Percentiles rank a stretch among this genome's conserved stretches.
Conservation (phyloP, 352 stramenopile species). For the Globisporangium spiculum region DNA sequence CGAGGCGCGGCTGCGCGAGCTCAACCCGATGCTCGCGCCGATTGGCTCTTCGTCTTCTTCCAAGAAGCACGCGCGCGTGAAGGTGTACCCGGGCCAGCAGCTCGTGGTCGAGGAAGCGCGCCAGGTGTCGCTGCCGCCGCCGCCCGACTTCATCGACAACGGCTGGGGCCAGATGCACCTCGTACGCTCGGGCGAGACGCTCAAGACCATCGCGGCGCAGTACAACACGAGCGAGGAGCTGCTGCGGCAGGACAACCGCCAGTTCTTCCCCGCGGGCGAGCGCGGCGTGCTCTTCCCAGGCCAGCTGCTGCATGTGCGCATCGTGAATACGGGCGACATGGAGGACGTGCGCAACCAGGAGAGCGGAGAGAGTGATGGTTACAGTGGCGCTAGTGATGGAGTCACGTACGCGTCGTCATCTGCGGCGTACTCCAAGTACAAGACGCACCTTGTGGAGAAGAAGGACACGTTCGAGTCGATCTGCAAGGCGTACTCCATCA, state of each 20-base stretch:
- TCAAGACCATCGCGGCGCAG: slow-evolving; percentile 59
- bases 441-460: slow-evolving; percentile 48
- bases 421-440: slow-evolving; percentile 61
- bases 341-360: slow-evolving; percentile 24
- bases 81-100: slow-evolving; percentile 72
- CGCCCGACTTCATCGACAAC: slow-evolving; percentile 76
- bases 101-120: slow-evolving; percentile 69
- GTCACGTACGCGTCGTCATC: slow-evolving; percentile 36
- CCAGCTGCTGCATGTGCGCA: slow-evolving; percentile 73
- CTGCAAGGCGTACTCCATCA: slow-evolving; percentile 58
- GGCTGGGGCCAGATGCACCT: slow-evolving; percentile 86
- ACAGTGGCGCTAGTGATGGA: neutral
- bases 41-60: slow-evolving; percentile 4
- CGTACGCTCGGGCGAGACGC: slow-evolving; percentile 62
- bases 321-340: slow-evolving; percentile 75
- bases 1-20: slow-evolving; percentile 45
- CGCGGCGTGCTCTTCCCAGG: slow-evolving; percentile 61
- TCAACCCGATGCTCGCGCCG: slow-evolving; percentile 65
- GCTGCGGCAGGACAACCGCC: slow-evolving; percentile 79
- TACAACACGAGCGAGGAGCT: slow-evolving; percentile 83
- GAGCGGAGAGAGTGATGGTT: neutral
- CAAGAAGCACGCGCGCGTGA: slow-evolving; percentile 40
- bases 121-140: slow-evolving; percentile 66
- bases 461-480: slow-evolving; percentile 75
- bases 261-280: slow-evolving; percentile 76